Conservation (phyloP, 495 filamentous ascomycete genomes). For the Hypoxylon crocopeplum region DNA sequence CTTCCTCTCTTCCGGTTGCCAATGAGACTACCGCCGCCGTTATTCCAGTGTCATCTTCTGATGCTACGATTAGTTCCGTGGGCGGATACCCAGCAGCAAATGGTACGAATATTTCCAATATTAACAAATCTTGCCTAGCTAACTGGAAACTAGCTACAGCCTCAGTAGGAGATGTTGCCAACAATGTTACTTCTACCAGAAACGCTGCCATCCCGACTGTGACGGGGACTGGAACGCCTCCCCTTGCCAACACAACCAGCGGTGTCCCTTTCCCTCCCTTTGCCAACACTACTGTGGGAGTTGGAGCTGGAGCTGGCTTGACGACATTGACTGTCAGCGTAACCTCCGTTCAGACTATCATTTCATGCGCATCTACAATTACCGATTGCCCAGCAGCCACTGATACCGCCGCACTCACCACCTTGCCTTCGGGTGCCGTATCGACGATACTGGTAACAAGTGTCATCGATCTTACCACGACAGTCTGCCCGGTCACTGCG, state of each 20-base stretch:
- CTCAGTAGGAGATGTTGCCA: background rate
- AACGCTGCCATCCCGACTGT: background rate
- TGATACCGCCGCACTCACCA: slow-evolving; percentile 24
- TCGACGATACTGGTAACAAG: slow-evolving; percentile 35
- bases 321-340: slow-evolving; percentile 36
- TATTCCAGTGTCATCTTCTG: no score
- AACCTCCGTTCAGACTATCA: slow-evolving; percentile 34
- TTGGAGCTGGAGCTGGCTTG: slow-evolving; percentile 7
- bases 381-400: slow-evolving; percentile 30
- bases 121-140: no score
- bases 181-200: slow-evolving; percentile 3
- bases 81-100: no score
- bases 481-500: slow-evolving; percentile 39
- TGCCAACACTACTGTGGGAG: no score
- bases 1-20: no score
- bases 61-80: no score
- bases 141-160: background rate
- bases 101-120: no score
- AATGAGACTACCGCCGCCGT: no score
- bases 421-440: slow-evolving; percentile 27
- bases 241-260: slow-evolving; percentile 26
- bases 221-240: background rate
- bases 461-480: slow-evolving; percentile 39
- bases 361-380: slow-evolving; percentile 34
- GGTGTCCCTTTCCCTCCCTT: no score